Conservation (phyloP, 2,329 filamentous ascomycete genomes). For the Drechslerella coelobrocha region DNA sequence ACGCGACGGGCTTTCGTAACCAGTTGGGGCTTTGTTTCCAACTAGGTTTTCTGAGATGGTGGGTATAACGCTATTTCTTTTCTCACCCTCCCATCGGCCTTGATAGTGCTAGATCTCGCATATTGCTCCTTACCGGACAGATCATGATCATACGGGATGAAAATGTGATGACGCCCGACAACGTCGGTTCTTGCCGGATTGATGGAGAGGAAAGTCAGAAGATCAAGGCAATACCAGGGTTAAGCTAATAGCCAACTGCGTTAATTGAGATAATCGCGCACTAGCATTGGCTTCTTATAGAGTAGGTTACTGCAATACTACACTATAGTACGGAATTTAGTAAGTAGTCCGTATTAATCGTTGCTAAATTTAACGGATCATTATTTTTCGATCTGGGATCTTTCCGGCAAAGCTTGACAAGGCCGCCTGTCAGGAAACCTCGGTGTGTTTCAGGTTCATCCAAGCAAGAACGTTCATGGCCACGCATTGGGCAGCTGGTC, state of each 20-base stretch:
- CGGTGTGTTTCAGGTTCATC: constrained; percentile 49
- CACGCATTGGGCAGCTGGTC: constrained; percentile 49
- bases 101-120: constrained; percentile 37
- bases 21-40: not conserved
- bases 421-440: constrained; percentile 40
- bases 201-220: not conserved
- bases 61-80: constrained; percentile 40
- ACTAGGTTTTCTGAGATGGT: constrained; percentile 10
- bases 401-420: constrained; percentile 21
- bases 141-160: constrained; percentile 44
- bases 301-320: not conserved
- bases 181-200: constrained; percentile 27
- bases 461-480: constrained; percentile 38
- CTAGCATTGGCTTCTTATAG: not conserved
- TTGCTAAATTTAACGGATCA: constrained; percentile 8
- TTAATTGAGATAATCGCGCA: not conserved
- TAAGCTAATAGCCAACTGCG: not conserved
- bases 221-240: constrained; percentile 1
- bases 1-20: constrained; percentile 31
- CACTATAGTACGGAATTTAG: not conserved
- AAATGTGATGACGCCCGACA: constrained; percentile 51
- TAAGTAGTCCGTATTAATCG: not conserved
- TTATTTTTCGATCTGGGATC: constrained; percentile 36
- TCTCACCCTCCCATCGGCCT: constrained; percentile 33
- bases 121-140: constrained; percentile 8